These are phyloP conservation scores for Delphinella strobiligena DNA, from an alignment of 2,329 filamentous ascomycete species.

Conservation along the genomic window DNA sequence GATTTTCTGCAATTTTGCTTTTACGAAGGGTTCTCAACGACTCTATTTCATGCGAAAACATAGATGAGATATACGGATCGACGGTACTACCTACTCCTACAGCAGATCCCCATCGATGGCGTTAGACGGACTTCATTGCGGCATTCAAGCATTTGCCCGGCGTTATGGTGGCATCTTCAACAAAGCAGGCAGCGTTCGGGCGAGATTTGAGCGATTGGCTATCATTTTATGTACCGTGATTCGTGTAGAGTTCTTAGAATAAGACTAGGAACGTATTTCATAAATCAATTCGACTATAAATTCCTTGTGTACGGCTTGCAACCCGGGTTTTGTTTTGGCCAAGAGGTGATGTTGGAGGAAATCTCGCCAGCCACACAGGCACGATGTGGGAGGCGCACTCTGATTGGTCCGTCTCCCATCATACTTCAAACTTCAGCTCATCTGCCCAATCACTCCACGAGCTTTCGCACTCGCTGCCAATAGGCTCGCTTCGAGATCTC, in stretches of 20 bases:
- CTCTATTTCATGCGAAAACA: background rate
- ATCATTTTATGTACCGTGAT: no score
- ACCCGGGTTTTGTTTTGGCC: background rate
- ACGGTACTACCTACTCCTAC: background rate
- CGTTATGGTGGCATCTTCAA: background rate
- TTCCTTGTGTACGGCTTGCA: no score
- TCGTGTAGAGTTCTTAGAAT: no score
- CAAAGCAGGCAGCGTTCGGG: background rate
- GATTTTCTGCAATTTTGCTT: background rate
- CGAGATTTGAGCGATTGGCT: background rate
- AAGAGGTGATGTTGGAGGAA: background rate
- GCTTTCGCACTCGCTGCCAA: background rate
- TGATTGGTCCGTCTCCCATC: background rate
- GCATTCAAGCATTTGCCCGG: background rate
- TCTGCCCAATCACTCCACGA: background rate
- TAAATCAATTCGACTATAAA: no score
- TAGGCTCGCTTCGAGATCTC: background rate
- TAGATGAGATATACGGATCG: background rate
- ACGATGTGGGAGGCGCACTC: background rate
- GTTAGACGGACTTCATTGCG: background rate
- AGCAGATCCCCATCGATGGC: background rate
- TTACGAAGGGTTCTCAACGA: background rate
- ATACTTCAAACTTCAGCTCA: background rate
- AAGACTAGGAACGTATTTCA: no score
- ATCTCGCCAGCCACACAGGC: background rate